phyloP scores from a whole-genome alignment of 2,329 filamentous ascomycete species.

The Tolypocladium ovalisporum region DNA sequence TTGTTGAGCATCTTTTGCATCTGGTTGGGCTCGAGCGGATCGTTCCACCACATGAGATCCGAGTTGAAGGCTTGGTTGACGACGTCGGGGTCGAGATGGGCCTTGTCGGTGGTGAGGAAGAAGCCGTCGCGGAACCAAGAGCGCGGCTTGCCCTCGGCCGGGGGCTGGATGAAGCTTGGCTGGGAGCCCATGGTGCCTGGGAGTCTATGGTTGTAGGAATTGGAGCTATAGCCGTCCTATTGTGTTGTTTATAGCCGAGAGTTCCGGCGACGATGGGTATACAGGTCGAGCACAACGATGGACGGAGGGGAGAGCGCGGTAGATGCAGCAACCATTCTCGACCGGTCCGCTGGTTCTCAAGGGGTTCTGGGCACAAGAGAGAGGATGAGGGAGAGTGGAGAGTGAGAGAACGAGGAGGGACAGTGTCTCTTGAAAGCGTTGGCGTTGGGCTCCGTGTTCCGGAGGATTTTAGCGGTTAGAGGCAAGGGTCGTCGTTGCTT shows the following conservation, averaged over 20 bases:
- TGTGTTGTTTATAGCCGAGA: not conserved
- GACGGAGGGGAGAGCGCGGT: not conserved
- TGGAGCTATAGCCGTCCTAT: too few relatives aligned
- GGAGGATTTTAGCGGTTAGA: not conserved
- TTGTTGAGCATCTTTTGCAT: slow-evolving; percentile 43
- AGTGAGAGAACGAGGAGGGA: not conserved
- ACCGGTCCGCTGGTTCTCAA: not conserved
- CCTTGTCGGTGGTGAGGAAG: slow-evolving; percentile 49
- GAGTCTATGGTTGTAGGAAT: too few relatives aligned
- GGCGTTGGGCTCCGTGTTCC: not conserved
- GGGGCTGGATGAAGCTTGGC: slow-evolving; percentile 7
- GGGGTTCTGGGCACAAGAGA: not conserved
- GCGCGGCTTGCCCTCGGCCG: slow-evolving; percentile 19
- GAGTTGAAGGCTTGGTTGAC: slow-evolving; percentile 45
- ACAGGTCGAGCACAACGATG: slow-evolving; percentile 2
- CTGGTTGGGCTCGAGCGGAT: slow-evolving; percentile 33
- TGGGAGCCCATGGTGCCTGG: slow-evolving; percentile 9
- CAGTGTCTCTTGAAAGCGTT: not conserved
- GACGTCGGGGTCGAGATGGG: slow-evolving; percentile 40
- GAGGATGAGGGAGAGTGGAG: not conserved
- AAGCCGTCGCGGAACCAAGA: slow-evolving; percentile 44
- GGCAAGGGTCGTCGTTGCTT: not conserved
- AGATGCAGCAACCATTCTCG: slow-evolving; percentile 7
- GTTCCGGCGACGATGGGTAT: slow-evolving; percentile 2
- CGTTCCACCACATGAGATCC: slow-evolving; percentile 52